Evolutionary conservation across 805 yeast genomes (phyloP).

Genomic region (Jamesozyma spencerorum): DNA sequence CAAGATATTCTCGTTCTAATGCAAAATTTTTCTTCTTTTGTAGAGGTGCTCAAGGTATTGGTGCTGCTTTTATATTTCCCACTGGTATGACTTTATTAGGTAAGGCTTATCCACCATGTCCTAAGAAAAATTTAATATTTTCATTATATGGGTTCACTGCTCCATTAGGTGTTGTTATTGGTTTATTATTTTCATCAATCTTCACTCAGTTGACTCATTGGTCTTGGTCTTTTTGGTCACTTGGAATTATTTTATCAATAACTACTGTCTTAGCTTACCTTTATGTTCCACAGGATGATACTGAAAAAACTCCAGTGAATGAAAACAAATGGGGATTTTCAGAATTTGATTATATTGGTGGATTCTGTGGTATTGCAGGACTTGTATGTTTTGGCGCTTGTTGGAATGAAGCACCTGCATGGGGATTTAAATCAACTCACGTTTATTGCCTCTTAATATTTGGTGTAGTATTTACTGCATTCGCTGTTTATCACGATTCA

Average conservation of each 20-base stretch:
- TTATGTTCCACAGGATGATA: slow-evolving; percentile 20
- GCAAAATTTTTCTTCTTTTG: slow-evolving; percentile 25
- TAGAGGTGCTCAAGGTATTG: slow-evolving; percentile 58
- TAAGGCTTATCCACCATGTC: slow-evolving; percentile 27
- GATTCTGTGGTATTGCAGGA: slow-evolving; percentile 43
- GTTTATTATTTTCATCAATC: slow-evolving; percentile 43
- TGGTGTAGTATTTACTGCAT: slow-evolving; percentile 34
- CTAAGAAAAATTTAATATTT: slow-evolving; percentile 45
- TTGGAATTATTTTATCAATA: slow-evolving; percentile 33
- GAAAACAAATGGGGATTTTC: slow-evolving; percentile 1
- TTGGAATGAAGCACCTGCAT: slow-evolving; percentile 60
- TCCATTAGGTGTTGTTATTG: slow-evolving; percentile 52
- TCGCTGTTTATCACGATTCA: slow-evolving; percentile 34
- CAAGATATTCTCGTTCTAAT: slow-evolving; percentile 15
- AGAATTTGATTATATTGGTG: slow-evolving; percentile 35
- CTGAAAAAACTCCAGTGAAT: neutral
- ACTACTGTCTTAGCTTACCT: slow-evolving; percentile 29
- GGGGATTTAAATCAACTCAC: slow-evolving; percentile 49
- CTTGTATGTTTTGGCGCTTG: slow-evolving; percentile 49
- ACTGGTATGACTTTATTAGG: slow-evolving; percentile 43
- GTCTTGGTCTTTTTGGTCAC: slow-evolving; percentile 52
- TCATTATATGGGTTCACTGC: slow-evolving; percentile 52
- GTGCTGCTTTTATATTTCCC: slow-evolving; percentile 54
- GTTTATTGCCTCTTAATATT: slow-evolving; percentile 43
- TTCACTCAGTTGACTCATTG: slow-evolving; percentile 39